Base-by-base conservation (phyloP, 805 yeast genomes). In the Tetrapisispora iriomotensis region DNA sequence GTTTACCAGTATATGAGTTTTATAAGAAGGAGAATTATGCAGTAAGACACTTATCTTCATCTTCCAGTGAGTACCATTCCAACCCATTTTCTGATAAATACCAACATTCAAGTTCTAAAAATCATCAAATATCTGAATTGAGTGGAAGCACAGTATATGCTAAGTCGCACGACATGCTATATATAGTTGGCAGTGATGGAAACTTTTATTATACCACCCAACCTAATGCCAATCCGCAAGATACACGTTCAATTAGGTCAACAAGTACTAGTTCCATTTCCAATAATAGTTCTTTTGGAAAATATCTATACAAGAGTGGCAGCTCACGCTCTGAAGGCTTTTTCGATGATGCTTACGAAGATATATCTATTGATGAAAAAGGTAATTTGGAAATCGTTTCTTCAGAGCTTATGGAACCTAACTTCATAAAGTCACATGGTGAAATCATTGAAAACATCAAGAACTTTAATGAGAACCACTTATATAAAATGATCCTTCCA, bases 151-250 rank as follows among this genome's bases (percentile, higher is more conserved):
- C 47, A 6, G 44, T 47, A 2, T 53, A 48, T 41, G 51, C 49
- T 20, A 40, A 40, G 2, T 36, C 47, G 17, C 51, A 48, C 23
- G 56, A 50, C 8, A 33, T 56, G 15, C 45, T 45, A n/a, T 56
- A 54, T 35, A 44, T 22, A 12, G 43, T 54, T 7, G 56, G 45
- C 19, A 42, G 39, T 14, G 50, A 51, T 19, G 61, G 61, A 2
- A 49, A 49, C 31, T 52, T 46, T 29, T 53, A 44, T 28, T 56
- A 49, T 36, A 49, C 51, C 13, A 53, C 50, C 12, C 29, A 6
- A 8, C 31, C 12, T 15, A 33, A 33, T 13, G 7, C 17, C n/a
- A n/a, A n/a, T n/a, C n/a, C n/a, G n/a, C n/a, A n/a, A n/a, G n/a
- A n/a, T n/a, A n/a, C n/a, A n/a, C n/a, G n/a, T n/a, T n/a, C n/a